Percentiles rank a stretch among this genome's conserved stretches.
phyloP scores from a whole-genome alignment of 2,329 filamentous ascomycete species.

The Penicillium sp. region DNA sequence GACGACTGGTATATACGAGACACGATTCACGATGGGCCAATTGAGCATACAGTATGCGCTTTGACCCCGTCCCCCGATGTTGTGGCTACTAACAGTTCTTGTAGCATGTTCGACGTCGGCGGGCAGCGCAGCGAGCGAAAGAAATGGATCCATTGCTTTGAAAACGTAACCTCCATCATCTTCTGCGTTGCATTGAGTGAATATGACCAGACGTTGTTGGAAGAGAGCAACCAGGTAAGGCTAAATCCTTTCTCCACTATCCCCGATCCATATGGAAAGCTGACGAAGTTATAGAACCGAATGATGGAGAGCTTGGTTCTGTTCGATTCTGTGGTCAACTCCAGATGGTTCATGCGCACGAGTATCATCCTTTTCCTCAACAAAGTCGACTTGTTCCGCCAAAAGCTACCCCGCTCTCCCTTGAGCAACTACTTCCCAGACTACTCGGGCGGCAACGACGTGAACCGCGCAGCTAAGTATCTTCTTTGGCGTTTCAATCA shows the following conservation, averaged over 20 bases:
- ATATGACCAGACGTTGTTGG: conserved; percentile 94
- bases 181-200: conserved; percentile 98
- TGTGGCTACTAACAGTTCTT: conserved; percentile 18
- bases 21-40: conserved; percentile 96
- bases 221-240: conserved; percentile 92
- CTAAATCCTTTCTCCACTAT: background rate
- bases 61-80: background rate
- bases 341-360: conserved; percentile 97
- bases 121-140: conserved; percentile 96
- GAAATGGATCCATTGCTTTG: conserved; percentile 99
- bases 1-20: conserved; percentile 99
- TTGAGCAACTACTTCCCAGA: conserved; percentile 96
- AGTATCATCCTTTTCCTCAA: conserved; percentile 99
- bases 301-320: conserved; percentile 99
- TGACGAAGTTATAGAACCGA: conserved; percentile 70
- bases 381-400: conserved; percentile 97
- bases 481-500: conserved; percentile 98
- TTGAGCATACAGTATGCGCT: conserved; percentile 90
- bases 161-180: conserved; percentile 99
- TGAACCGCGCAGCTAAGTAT: conserved; percentile 97
- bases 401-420: conserved; percentile 86
- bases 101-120: conserved; percentile 98
- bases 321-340: conserved; percentile 98
- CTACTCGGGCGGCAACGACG: conserved; percentile 95
- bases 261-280: background rate